Percentiles rank a stretch among this genome's conserved stretches.
phyloP scores from a whole-genome alignment of 2,329 filamentous ascomycete genomes.

The Xylariaceae sp. region DNA sequence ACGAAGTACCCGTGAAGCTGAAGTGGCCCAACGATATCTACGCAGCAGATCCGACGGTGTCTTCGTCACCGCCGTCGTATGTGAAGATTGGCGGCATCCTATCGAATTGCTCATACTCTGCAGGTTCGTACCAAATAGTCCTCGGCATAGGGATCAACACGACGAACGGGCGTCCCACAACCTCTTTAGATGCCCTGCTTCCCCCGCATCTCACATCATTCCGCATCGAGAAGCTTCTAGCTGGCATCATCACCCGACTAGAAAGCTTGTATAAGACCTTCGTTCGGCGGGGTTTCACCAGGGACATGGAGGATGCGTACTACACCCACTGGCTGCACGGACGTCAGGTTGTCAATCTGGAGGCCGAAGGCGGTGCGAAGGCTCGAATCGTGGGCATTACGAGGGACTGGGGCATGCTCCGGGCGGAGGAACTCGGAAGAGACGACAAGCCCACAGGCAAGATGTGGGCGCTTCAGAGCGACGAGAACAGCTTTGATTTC shows the following conservation, averaged over 20 bases:
- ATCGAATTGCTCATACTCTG: conserved; percentile 81
- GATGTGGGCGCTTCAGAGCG: conserved; percentile 85
- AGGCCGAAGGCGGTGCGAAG: conserved; percentile 74
- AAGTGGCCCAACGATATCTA: conserved; percentile 99
- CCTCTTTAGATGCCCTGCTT: conserved; percentile 77
- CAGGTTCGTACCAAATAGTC: conserved; percentile 79
- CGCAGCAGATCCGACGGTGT: conserved; percentile 64
- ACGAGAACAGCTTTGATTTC: conserved; percentile 98
- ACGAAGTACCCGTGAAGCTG: conserved; percentile 75
- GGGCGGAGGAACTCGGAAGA: conserved; percentile 78
- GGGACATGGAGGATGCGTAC: conserved; percentile 73
- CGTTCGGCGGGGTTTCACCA: conserved; percentile 72
- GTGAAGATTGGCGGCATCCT: conserved; percentile 94
- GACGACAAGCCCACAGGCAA: conserved; percentile 75
- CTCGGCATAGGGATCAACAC: conserved; percentile 87
- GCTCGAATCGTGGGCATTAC: conserved; percentile 87
- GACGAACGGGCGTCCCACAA: conserved; percentile 82
- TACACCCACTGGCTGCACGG: conserved; percentile 87
- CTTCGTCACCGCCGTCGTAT: conserved; percentile 54
- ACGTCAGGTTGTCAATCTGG: conserved; percentile 71
- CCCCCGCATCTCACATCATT: conserved; percentile 57
- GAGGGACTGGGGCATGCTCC: conserved; percentile 84
- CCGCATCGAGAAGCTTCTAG: conserved; percentile 77
- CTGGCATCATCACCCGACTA: conserved; percentile 75
- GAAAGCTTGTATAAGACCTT: conserved; percentile 79